phyloP scores from a whole-genome alignment of 2,329 filamentous ascomycete genomes.

The Rhynchosporium graminicola region DNA sequence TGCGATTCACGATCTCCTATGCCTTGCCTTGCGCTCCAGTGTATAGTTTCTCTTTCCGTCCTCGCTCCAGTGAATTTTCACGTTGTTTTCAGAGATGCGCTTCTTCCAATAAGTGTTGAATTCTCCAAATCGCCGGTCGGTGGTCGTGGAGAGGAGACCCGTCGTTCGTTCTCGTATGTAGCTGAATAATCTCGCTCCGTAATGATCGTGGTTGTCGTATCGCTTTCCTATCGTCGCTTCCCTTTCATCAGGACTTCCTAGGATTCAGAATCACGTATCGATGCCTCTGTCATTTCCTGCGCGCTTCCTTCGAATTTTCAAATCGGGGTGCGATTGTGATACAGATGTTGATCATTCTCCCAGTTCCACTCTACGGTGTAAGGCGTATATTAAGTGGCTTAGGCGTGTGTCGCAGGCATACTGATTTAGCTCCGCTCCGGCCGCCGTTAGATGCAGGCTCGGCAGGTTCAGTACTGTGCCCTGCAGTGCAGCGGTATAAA shows the following conservation, averaged over 20 bases:
- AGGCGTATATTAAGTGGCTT: conserved; percentile 1
- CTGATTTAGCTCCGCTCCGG: conserved; percentile 1
- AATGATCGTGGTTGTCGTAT: not conserved
- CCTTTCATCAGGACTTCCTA: not conserved
- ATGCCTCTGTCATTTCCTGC: not conserved
- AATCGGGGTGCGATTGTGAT: not conserved
- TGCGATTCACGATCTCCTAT: not conserved
- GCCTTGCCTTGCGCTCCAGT: not conserved
- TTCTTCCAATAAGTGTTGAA: not conserved
- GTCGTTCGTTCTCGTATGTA: conserved; percentile 1
- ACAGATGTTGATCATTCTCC: conserved; percentile 9
- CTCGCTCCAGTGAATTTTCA: not conserved
- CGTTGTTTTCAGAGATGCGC: not conserved
- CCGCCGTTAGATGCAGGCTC: not conserved
- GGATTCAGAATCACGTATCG: not conserved
- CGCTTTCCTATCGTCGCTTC: not conserved
- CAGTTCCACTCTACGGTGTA: too few relatives aligned
- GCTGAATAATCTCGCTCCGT: conserved; percentile 4
- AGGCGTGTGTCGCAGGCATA: conserved; percentile 8
- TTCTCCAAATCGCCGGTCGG: not conserved
- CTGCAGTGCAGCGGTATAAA: not conserved
- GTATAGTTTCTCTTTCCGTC: not conserved
- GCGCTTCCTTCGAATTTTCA: not conserved
- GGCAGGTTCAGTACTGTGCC: not conserved
- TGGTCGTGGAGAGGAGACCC: not conserved